These are phyloP conservation scores for Sphagnum fallax DNA, from an alignment of 228 moss, liverwort and hornwort genomes.

Conservation along the genomic window DNA sequence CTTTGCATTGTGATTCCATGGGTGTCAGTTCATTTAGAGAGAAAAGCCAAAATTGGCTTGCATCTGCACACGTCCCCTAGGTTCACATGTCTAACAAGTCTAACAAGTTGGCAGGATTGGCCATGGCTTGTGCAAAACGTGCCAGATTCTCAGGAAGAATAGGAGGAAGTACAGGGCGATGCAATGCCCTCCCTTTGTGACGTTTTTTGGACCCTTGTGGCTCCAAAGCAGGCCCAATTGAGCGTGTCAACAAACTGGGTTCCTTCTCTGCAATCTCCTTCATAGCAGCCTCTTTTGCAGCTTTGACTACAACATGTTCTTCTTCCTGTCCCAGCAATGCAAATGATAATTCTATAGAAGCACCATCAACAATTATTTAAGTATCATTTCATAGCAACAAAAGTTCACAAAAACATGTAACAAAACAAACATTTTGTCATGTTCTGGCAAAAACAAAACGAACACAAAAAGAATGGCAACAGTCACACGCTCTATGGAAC, in stretches of 20 bases:
- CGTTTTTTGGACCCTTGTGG: constrained; percentile 11
- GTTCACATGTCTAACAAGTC: no score
- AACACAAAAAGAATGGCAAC: not conserved
- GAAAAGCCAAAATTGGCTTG: no score
- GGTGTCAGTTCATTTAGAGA: no score
- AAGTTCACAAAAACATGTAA: not conserved
- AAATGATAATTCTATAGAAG: not conserved
- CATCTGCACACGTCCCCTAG: no score
- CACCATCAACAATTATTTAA: not conserved
- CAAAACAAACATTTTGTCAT: not conserved
- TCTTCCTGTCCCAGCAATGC: constrained; percentile 36
- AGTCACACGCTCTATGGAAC: not conserved
- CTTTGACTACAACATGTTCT: constrained; percentile 55
- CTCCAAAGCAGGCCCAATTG: constrained; percentile 54
- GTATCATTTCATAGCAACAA: not conserved
- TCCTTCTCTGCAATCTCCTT: constrained; percentile 53
- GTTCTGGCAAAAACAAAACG: not conserved
- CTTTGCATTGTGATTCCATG: no score
- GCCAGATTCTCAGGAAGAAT: constrained; percentile 43
- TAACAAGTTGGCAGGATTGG: constrained; percentile 11
- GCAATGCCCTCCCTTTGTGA: constrained; percentile 8
- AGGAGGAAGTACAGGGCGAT: constrained; percentile 41
- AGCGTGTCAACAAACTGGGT: constrained; percentile 46
- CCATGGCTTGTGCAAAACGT: constrained; percentile 35
- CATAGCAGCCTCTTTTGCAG: constrained; percentile 63